Conservation (phyloP, 2,329 filamentous ascomycete species). For the Arthrobotrys sphaeroides region DNA sequence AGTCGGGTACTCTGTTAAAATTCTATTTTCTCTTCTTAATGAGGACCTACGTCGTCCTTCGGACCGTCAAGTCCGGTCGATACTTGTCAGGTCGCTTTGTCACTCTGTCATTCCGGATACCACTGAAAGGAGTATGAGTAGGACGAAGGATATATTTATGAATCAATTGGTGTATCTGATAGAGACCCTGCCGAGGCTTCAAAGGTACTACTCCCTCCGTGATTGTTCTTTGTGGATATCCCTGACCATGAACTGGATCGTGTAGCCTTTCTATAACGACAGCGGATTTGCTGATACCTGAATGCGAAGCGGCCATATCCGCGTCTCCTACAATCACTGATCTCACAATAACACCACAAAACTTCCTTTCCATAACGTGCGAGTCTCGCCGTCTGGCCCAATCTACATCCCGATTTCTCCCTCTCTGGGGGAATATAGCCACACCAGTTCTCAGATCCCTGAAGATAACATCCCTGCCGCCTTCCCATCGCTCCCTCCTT, state of each 20-base stretch:
- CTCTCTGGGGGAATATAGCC: conserved; percentile 47
- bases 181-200: conserved; percentile 32
- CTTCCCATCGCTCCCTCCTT: conserved; percentile 43
- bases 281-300: conserved; percentile 1
- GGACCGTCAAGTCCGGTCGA: conserved; percentile 13
- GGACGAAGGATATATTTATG: conserved; percentile 38
- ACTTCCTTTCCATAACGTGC: conserved; percentile 24
- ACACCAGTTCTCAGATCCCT: conserved; percentile 29
- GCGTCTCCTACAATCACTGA: conserved; percentile 1
- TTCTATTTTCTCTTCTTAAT: conserved; percentile 21
- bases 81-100: conserved; percentile 25
- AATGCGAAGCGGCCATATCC: conserved; percentile 37
- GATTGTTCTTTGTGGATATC: background rate
- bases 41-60: conserved; percentile 23
- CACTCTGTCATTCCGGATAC: conserved; percentile 18
- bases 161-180: conserved; percentile 49
- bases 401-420: conserved; percentile 39
- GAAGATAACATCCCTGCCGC: conserved; percentile 28
- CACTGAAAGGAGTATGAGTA: conserved; percentile 5
- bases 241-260: background rate
- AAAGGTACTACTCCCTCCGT: background rate
- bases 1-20: conserved; percentile 30
- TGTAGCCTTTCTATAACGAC: background rate
- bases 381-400: conserved; percentile 41
- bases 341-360: conserved; percentile 16